Percentiles rank a stretch among this genome's conserved stretches.
Conservation (phyloP, 2,329 filamentous ascomycete species). For the Epichloe uncinata region DNA sequence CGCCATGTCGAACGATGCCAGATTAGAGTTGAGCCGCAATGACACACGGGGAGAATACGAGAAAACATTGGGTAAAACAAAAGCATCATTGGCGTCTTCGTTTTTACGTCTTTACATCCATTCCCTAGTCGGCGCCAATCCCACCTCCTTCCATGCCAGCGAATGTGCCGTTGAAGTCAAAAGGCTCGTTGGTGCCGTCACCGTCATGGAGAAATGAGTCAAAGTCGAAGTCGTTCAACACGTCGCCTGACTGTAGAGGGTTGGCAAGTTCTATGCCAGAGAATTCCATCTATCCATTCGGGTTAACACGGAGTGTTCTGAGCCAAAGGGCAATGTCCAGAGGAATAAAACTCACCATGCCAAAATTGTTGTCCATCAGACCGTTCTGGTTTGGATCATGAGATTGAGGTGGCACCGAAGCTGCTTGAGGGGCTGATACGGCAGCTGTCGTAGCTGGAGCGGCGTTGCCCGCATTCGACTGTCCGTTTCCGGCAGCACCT, state of each 20-base stretch:
- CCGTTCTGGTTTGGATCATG: slow-evolving; percentile 34
- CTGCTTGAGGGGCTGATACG: slow-evolving; percentile 17
- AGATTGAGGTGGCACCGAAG: slow-evolving; percentile 21
- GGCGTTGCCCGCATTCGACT: slow-evolving; percentile 7
- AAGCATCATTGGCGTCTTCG: not conserved
- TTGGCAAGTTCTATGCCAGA: slow-evolving; percentile 40
- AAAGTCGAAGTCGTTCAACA: slow-evolving; percentile 54
- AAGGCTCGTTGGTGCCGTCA: slow-evolving; percentile 32
- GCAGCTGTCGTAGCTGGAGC: slow-evolving; percentile 11
- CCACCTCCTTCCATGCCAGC: slow-evolving; percentile 40
- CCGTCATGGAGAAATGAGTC: slow-evolving; percentile 51
- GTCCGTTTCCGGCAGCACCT: slow-evolving; percentile 16
- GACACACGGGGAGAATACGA: slow-evolving; percentile 11
- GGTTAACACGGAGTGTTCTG: slow-evolving; percentile 5
- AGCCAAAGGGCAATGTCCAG: not conserved
- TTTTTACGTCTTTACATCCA: not conserved
- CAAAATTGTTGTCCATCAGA: slow-evolving; percentile 34
- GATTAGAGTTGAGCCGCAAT: slow-evolving; percentile 22
- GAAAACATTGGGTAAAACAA: slow-evolving; percentile 8
- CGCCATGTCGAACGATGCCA: slow-evolving; percentile 28
- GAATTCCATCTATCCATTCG: slow-evolving; percentile 29
- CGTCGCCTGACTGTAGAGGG: slow-evolving; percentile 38
- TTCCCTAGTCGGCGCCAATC: slow-evolving; percentile 41
- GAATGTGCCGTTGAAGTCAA: slow-evolving; percentile 42
- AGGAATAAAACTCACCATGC: slow-evolving; percentile 28